phyloP scores from a whole-genome alignment of 306 rosid species.

The Vigna trinervia region DNA sequence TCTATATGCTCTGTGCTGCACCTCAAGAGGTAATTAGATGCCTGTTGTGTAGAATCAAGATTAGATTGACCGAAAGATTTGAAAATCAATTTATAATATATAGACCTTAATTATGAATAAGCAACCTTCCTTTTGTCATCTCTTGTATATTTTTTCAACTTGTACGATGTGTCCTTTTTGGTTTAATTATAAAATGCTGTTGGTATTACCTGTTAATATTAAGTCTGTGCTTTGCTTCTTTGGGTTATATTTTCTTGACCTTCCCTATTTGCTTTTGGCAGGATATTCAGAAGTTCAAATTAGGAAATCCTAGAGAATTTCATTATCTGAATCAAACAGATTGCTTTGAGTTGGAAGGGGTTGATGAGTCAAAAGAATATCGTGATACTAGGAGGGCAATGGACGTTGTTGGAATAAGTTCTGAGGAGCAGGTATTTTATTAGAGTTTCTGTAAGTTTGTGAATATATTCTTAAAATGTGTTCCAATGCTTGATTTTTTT shows the following conservation, averaged over 20 bases:
- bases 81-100: constrained; percentile 30
- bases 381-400: constrained; percentile 85
- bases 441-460: constrained; percentile 42
- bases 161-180: constrained; percentile 25
- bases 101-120: constrained; percentile 39
- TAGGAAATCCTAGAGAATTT: constrained; percentile 84
- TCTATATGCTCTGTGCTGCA: constrained; percentile 99
- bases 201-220: constrained; percentile 7
- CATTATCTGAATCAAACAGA: constrained; percentile 95
- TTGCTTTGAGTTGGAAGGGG: constrained; percentile 83
- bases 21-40: constrained; percentile 80
- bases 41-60: constrained; percentile 31
- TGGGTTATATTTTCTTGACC: constrained; percentile 35
- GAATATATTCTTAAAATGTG: constrained; percentile 28
- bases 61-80: constrained; percentile 31
- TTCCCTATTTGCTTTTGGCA: constrained; percentile 45
- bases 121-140: constrained; percentile 30
- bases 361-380: constrained; percentile 88
- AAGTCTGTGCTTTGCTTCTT: constrained; percentile 28
- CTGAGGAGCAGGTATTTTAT: constrained; percentile 81
- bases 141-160: constrained; percentile 15
- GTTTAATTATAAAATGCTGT: constrained; percentile 33
- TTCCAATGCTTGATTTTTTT: constrained; percentile 32
- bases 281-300: constrained; percentile 82
- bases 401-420: constrained; percentile 94